Evolutionary conservation across 495 filamentous ascomycete genomes (phyloP).

Genomic region (Hypoxylon rickii): DNA sequence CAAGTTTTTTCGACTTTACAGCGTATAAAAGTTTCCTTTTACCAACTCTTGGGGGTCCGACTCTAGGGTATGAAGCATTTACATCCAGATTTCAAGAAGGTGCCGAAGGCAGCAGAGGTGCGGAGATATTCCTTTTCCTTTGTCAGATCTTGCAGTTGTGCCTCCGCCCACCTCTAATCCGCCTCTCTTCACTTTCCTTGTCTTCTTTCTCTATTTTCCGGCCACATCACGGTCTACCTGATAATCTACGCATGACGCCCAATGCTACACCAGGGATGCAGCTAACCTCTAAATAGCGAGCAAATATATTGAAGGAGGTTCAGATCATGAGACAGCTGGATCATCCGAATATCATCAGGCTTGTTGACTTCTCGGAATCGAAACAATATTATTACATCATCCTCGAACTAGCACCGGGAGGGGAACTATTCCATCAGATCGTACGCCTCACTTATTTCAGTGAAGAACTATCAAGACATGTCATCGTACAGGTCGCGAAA

Average conservation of each 20-base stretch:
- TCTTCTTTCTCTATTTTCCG: conserved; percentile 12
- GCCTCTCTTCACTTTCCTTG: not conserved
- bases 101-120: conserved; percentile 96
- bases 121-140: conserved; percentile 60
- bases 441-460: conserved; percentile 98
- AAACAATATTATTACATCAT: conserved; percentile 96
- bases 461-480: conserved; percentile 91
- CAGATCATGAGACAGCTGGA: conserved; percentile 98
- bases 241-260: conserved; percentile 9
- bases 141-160: conserved; percentile 32
- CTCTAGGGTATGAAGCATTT: conserved; percentile 80
- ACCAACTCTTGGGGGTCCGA: conserved; percentile 45
- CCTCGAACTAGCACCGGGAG: conserved; percentile 91
- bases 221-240: conserved; percentile 11
- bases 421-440: conserved; percentile 98
- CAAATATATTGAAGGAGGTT: conserved; percentile 97
- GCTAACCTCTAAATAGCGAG: conserved; percentile 62
- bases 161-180: conserved; percentile 18
- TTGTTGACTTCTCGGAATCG: conserved; percentile 92
- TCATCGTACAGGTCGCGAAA: conserved; percentile 90
- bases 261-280: not conserved
- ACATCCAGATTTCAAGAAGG: conserved; percentile 94
- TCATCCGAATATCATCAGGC: conserved; percentile 91
- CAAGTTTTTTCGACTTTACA: conserved; percentile 35
- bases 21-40: conserved; percentile 39